Conservation (phyloP, 1,284 basidiomycete genomes). For the Ganoderma lingzhi region DNA sequence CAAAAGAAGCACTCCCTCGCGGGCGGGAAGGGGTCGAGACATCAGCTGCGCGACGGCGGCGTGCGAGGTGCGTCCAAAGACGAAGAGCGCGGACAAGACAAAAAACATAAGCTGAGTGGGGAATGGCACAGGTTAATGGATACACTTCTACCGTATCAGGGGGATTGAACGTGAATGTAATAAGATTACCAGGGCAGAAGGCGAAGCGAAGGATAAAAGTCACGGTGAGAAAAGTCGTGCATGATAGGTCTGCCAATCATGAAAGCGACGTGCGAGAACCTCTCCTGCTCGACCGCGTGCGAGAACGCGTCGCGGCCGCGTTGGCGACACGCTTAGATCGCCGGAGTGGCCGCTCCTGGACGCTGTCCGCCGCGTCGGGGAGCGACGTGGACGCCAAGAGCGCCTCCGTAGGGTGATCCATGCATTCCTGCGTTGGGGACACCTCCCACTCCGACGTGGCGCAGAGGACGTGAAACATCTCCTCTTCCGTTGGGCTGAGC, state of each 20-base stretch:
- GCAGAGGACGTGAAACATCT: conserved; percentile 71
- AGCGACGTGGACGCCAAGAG: conserved; percentile 6
- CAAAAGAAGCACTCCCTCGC: conserved; percentile 24
- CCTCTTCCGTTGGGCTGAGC: conserved; percentile 72
- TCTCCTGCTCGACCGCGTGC: conserved; percentile 45
- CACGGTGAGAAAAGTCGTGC: conserved; percentile 25
- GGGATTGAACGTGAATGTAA: conserved; percentile 37
- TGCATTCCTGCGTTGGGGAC: conserved; percentile 19
- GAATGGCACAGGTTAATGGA: conserved; percentile 26
- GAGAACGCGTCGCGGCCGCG: conserved; percentile 56
- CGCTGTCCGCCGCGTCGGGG: conserved; percentile 20
- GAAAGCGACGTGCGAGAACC: conserved; percentile 45
- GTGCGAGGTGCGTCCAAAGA: conserved; percentile 8
- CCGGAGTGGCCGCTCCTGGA: conserved; percentile 50
- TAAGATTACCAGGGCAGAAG: conserved; percentile 37
- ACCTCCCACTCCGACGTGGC: conserved; percentile 63
- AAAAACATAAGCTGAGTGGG: conserved; percentile 6
- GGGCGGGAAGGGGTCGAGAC: conserved; percentile 21
- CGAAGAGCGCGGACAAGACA: conserved; percentile 23
- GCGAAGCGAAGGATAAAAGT: conserved; percentile 9
- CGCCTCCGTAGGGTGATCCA: conserved; percentile 5
- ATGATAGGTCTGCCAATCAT: conserved; percentile 34
- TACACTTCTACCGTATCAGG: conserved; percentile 34
- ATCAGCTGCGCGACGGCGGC: conserved; percentile 10
- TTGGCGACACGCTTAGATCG: conserved; percentile 74